Percentiles rank a stretch among this genome's conserved stretches.
Conservation (phyloP, 768 basidiomycete species). For the Erythrobasidium yunnanense region DNA sequence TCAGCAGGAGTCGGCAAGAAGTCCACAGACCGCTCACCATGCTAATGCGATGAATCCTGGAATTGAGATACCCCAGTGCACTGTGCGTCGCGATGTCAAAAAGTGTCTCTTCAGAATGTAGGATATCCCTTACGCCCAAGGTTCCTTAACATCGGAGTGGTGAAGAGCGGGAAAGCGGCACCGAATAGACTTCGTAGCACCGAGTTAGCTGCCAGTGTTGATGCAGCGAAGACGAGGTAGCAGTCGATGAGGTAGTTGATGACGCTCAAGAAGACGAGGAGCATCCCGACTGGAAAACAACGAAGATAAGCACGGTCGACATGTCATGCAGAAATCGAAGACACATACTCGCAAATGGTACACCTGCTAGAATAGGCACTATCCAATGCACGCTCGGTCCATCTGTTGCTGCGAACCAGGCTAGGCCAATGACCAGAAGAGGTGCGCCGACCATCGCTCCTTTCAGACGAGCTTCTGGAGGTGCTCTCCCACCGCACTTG, state of each 20-base stretch:
- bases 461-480: constrained; percentile 44
- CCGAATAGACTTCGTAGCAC: constrained; percentile 38
- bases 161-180: background rate
- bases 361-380: constrained; percentile 54
- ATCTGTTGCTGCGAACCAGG: constrained; percentile 26
- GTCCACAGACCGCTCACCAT: background rate
- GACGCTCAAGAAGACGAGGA: constrained; percentile 21
- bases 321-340: background rate
- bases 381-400: constrained; percentile 48
- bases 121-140: background rate
- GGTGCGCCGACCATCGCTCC: constrained; percentile 41
- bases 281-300: constrained; percentile 11
- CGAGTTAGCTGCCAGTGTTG: constrained; percentile 38
- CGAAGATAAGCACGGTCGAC: constrained; percentile 36
- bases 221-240: constrained; percentile 33
- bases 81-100: constrained; percentile 1
- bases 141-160: background rate
- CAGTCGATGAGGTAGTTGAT: background rate
- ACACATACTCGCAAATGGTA: background rate
- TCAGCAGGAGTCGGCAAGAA: background rate
- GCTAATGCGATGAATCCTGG: constrained; percentile 8
- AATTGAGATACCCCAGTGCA: constrained; percentile 7
- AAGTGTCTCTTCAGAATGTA: background rate
- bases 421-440: constrained; percentile 39
- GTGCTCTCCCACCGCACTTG: constrained; percentile 38